phyloP scores from a whole-genome alignment of 2,329 filamentous ascomycete species.

The Pleomassaria siparia region DNA sequence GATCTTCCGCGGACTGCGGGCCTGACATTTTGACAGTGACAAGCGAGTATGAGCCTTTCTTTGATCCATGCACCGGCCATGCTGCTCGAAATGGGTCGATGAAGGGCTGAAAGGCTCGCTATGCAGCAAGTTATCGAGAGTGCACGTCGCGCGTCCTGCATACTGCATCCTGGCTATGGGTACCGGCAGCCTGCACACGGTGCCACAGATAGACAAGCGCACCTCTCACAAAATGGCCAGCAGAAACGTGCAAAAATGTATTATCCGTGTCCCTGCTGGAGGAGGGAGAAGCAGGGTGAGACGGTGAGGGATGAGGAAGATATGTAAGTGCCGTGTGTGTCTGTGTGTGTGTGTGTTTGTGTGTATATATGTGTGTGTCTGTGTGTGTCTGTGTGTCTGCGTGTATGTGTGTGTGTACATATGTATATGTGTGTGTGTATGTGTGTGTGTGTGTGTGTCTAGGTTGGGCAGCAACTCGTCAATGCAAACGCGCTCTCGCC shows the following conservation, averaged over 20 bases:
- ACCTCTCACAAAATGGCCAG: conserved; percentile 9
- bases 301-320: conserved; percentile 7
- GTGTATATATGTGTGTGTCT: conserved; percentile 5
- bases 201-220: conserved; percentile 8
- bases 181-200: conserved; percentile 5
- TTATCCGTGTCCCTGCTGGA: not conserved
- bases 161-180: conserved; percentile 10
- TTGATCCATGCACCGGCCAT: conserved; percentile 1
- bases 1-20: conserved; percentile 4
- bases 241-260: conserved; percentile 5
- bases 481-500: not conserved
- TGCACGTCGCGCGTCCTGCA: conserved; percentile 1
- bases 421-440: conserved; percentile 10
- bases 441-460: not conserved
- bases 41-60: conserved; percentile 1
- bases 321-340: conserved; percentile 14
- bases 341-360: not conserved
- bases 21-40: not conserved
- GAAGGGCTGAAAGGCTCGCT: not conserved
- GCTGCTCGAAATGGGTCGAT: conserved; percentile 1
- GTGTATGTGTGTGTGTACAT: not conserved
- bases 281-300: conserved; percentile 1
- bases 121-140: conserved; percentile 4
- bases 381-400: conserved; percentile 5
- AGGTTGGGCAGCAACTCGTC: conserved; percentile 6